Percentiles rank a stretch among this genome's conserved stretches.
phyloP scores from a whole-genome alignment of 345 rosid species.

The Conringia planisiliqua region DNA sequence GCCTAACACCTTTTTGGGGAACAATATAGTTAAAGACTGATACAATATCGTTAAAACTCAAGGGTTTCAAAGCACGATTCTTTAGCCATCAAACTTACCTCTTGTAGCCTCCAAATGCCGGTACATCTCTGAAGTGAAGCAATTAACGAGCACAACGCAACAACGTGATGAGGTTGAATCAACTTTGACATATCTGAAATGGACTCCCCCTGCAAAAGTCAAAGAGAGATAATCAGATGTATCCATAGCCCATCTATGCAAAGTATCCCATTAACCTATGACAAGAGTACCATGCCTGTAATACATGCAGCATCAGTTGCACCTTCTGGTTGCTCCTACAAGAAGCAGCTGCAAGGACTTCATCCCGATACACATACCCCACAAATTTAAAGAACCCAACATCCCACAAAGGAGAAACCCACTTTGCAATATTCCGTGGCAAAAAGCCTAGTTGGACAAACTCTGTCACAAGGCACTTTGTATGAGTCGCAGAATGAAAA shows the following conservation, averaged over 20 bases:
- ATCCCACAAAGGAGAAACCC: slow-evolving; percentile 97
- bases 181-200: slow-evolving; percentile 50
- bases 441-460: slow-evolving; percentile 79
- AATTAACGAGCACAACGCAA: slow-evolving; percentile 57
- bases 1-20: slow-evolving; percentile 54
- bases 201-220: slow-evolving; percentile 58
- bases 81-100: slow-evolving; percentile 42
- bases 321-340: slow-evolving; percentile 68
- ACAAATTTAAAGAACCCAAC: slow-evolving; percentile 62
- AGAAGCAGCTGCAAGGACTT: slow-evolving; percentile 72
- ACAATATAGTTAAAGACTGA: slow-evolving; percentile 17
- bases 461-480: slow-evolving; percentile 42
- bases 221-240: slow-evolving; percentile 12
- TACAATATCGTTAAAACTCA: neutral
- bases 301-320: slow-evolving; percentile 58
- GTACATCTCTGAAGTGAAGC: slow-evolving; percentile 76
- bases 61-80: neutral
- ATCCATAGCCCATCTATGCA: slow-evolving; percentile 15
- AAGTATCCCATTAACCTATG: slow-evolving; percentile 15
- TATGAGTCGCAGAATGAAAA: neutral
- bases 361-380: slow-evolving; percentile 66
- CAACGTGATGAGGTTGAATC: slow-evolving; percentile 46
- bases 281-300: slow-evolving; percentile 52
- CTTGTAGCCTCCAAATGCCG: slow-evolving; percentile 84
- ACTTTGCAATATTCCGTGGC: slow-evolving; percentile 69